Base-by-base conservation (phyloP, 768 basidiomycete species). In the Coprinopsis marcescibilis region DNA sequence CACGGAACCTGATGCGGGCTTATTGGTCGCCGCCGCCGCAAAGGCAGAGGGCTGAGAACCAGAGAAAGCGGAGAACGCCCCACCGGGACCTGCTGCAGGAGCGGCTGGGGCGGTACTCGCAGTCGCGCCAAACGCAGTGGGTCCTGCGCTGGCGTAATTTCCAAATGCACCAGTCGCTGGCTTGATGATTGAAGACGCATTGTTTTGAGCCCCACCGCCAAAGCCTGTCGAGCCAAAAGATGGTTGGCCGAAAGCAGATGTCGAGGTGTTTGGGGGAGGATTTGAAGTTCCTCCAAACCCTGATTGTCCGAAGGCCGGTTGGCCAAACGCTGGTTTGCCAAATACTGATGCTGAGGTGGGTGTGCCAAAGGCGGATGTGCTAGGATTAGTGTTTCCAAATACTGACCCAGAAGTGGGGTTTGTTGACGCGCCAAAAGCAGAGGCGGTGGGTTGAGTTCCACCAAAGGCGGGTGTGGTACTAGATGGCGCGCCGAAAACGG, bases 21-120 rank as follows among this genome's bases (percentile, higher is more conserved):
- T 44, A 10, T 64, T 50, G 1, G 67, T 49, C 7, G 61, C 54
- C 15, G 52, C 53, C 3, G 62, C 52, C 17, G 61, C 63, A 54
- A 81, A 79, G 15, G 70, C 57, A 14, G 76, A 60, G 0, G 73
- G 67, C 35, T 72, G 67, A 12, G 25, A 5, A 3, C 67, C 64
- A n/a, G 75, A 65, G 55, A 81, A 81, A 3, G 75, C 70, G 25
- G 75, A 72, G 50, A 78, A 80, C 3, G 65, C 75, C 13, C 73
- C 66, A 1, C 72, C 66, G 13, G 60, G 59, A 1, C 60, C 49
- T 25, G 51, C 30, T 10, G 49, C 25, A 3, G 46, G 14, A 11
- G 50, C 45, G 20, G 43, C 44, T 14, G 52, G 48, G 3, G 52
- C 39, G 21, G 38, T 40, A 32, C 29, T 27, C 4, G 47, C 10